Base-by-base conservation (phyloP, 306 rosid species). In the Benincasa hispida region DNA sequence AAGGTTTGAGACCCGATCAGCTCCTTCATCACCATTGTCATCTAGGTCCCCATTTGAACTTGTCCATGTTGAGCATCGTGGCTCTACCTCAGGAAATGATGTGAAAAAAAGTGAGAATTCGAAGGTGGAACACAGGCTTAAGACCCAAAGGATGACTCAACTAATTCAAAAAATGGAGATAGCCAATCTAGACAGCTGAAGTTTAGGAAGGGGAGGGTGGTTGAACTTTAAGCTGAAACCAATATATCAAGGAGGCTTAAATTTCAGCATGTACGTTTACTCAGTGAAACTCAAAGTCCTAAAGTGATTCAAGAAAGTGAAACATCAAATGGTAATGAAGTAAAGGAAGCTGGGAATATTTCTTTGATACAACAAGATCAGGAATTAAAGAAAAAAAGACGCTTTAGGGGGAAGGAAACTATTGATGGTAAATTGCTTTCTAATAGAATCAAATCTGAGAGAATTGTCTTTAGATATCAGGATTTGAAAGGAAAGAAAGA, bases 391-490 rank as follows among this genome's bases (percentile, higher is more conserved):
- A 85, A 67, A 72, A 81, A 72, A 67, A 81, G 79, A 84, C 82
- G 19, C 83, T 25, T 62, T 50, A 81, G 75, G 83, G 89, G 85
- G 74, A 86, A 78, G 60, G 66, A 45, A 47, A 61, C 30, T 15
- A 77, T 81, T 42, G 84, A 78, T 55, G 77, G 81, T 78, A 79
- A 84, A 78, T 22, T 65, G n/a, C 54, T 56, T 59, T 81, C 81
- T 18, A 62, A 79, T 59, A 80, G 45, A 84, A 37, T 72, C 58
- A 80, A 77, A 70, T 61, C 88, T 11, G 92, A 86, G 87, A 80
- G 77, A 78, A 91, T 91, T 79, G 87, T 91, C 73, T 69, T 93
- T 80, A 91, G 86, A 79, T 96, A 85, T 81, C 97, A 80, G 77
- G 75, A 79, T 56, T 80, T 81, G 61, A 85, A 75, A 30, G 87